Conservation (phyloP, 2,329 filamentous ascomycete genomes). For the Furcasterigmium sp. region DNA sequence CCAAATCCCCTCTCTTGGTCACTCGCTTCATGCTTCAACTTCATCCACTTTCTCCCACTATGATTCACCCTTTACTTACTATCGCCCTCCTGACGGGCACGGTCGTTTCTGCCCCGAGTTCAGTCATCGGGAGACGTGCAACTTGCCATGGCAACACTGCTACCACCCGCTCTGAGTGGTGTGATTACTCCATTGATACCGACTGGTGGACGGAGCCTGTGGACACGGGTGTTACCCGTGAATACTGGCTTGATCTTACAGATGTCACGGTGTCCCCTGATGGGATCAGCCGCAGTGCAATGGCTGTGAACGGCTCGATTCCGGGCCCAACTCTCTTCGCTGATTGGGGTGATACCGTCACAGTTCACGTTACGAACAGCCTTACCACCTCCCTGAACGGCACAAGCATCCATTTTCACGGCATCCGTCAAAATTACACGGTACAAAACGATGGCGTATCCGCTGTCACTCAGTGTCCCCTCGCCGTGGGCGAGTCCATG, state of each 20-base stretch:
- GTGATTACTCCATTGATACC: constrained; percentile 41
- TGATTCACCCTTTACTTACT: not conserved
- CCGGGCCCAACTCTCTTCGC: constrained; percentile 55
- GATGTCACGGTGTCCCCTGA: constrained; percentile 38
- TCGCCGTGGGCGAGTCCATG: constrained; percentile 42
- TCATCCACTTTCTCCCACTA: not conserved
- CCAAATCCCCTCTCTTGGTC: too few relatives aligned
- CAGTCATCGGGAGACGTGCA: constrained; percentile 4
- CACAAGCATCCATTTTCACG: constrained; percentile 60
- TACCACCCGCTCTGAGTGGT: constrained; percentile 33
- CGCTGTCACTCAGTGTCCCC: constrained; percentile 42
- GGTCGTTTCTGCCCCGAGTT: not conserved
- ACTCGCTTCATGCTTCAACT: too few relatives aligned
- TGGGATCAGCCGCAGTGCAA: constrained; percentile 31
- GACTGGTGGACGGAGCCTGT: constrained; percentile 35
- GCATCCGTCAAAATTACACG: constrained; percentile 50
- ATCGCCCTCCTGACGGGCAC: not conserved
- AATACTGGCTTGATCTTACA: constrained; percentile 39
- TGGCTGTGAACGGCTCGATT: constrained; percentile 51
- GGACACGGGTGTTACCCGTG: constrained; percentile 43
- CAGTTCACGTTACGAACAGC: constrained; percentile 49
- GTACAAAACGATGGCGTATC: constrained; percentile 53
- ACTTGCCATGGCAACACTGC: constrained; percentile 21
- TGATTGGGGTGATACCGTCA: constrained; percentile 43
- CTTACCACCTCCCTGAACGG: constrained; percentile 43